Evolutionary conservation across 2,329 filamentous ascomycete species (phyloP).

Genomic region (Aspergillus tanneri): DNA sequence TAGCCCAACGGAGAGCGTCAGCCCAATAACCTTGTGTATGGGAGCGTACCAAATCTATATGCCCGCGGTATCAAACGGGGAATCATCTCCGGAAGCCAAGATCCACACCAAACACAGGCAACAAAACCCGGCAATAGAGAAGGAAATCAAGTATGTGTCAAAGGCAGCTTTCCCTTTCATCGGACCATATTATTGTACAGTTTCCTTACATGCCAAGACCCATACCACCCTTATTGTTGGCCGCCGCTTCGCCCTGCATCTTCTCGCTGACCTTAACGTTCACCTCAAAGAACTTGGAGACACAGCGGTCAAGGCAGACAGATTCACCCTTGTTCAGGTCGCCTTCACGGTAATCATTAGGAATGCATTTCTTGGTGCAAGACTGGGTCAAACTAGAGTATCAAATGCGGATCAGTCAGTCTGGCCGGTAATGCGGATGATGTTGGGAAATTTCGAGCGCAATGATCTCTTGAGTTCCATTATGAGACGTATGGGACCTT

Average conservation of each 20-base stretch:
- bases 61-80: no score
- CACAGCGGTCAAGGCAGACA: slow-evolving; percentile 96
- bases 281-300: slow-evolving; percentile 97
- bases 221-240: slow-evolving; percentile 59
- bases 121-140: no score
- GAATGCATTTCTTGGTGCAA: slow-evolving; percentile 92
- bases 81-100: no score
- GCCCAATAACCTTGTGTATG: no score
- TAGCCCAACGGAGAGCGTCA: neutral
- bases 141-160: no score
- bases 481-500: neutral
- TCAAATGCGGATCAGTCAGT: neutral
- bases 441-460: neutral
- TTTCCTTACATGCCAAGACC: slow-evolving; percentile 51
- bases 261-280: slow-evolving; percentile 97
- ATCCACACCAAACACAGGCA: no score
- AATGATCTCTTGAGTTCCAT: neutral
- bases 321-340: slow-evolving; percentile 99
- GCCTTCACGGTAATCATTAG: slow-evolving; percentile 85
- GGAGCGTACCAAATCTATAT: no score
- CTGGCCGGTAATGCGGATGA: neutral
- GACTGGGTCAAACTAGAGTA: slow-evolving; percentile 71
- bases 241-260: slow-evolving; percentile 83
- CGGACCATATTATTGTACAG: slow-evolving; percentile 2
- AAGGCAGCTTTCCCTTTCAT: no score